Evolutionary conservation across 805 yeast species (phyloP), one percentile per base, ranked within the genome.

Genomic region (Priceomyces fermenticarens): DNA sequence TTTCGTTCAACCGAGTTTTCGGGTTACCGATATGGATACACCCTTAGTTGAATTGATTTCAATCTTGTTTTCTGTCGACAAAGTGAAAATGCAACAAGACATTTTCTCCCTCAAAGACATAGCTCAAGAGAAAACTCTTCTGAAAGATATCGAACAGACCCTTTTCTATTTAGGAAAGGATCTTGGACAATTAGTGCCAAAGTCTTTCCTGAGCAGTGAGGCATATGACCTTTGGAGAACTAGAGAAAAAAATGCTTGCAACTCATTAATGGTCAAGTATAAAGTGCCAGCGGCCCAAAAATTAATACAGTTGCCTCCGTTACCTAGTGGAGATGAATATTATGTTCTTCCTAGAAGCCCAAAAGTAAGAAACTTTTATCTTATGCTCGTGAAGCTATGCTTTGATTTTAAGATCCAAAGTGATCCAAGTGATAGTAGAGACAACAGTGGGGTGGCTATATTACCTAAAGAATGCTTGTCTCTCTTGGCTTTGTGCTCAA

Each of bases 1-100:
- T 26, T 67, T 60, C 39, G 55, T 58, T 3, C 59, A 60, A 27
- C 85, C 87, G 1, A 67, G 82, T 0, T 84, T 73, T 52, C 67
- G 72, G 29, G 41, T 81, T 1, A 47, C 69, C 0, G 87, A 83
- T 45, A 77, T 84, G 61, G 76, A 78, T 13, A 68, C 72, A 44
- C 72, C 80, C 1, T 38, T 54, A 39, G 43, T 67, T 7, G 38
- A 23, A n/a, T 60, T 76, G 16, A 51, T 85, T 8, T 71, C 67
- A 30, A 57, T 62, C 2, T 40, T 84, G n/a, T 81, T 85, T 52
- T 52, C 55, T 3, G 65, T 78, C 2, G 78, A 78, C 37, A 67
- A 62, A 3, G 48, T 66, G 1, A 66, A 69, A 39, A 43, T 85
- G 9, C 88, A 83, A 51, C 73, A 69, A 31, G 87, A 81, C 51